A percentile compares a stretch with the other conserved stretches of the same genome.
Conservation (phyloP, 164 flowering plant genomes). For the Buxus sempervirens region DNA sequence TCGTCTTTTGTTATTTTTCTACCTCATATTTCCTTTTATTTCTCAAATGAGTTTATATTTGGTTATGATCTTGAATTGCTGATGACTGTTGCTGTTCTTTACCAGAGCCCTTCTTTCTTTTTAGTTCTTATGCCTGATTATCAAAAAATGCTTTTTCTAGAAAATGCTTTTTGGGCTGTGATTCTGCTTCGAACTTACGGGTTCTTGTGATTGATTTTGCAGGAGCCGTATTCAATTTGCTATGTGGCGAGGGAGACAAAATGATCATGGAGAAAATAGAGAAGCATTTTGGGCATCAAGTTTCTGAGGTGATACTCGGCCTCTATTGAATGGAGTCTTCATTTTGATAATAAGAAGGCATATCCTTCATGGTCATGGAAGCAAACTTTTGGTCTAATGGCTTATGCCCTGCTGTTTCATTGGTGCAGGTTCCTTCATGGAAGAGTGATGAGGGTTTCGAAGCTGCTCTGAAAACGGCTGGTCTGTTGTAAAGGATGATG, state of each 20-base stretch:
- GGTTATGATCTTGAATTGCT: too few relatives aligned
- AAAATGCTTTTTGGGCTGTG: not conserved
- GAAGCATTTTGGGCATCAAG: slow-evolving; percentile 40
- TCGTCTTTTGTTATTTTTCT: too few relatives aligned
- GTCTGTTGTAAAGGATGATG: slow-evolving; percentile 18
- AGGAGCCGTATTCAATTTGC: slow-evolving; percentile 80
- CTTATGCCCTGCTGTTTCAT: not conserved
- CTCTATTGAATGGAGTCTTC: not conserved
- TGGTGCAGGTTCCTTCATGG: slow-evolving; percentile 27
- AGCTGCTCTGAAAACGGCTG: slow-evolving; percentile 33
- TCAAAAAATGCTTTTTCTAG: not conserved
- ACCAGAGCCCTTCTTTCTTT: too few relatives aligned
- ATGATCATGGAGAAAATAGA: slow-evolving; percentile 63
- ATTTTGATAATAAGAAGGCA: not conserved
- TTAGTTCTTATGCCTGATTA: too few relatives aligned
- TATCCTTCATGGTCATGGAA: not conserved
- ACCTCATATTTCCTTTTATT: too few relatives aligned
- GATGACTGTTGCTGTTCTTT: too few relatives aligned
- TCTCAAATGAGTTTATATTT: too few relatives aligned
- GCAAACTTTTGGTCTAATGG: not conserved
- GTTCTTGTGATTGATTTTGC: slow-evolving; percentile 16
- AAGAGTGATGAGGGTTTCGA: slow-evolving; percentile 24
- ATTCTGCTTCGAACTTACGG: not conserved
- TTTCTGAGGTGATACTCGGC: slow-evolving; percentile 43
- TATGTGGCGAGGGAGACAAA: slow-evolving; percentile 42